Evolutionary conservation across 768 basidiomycete genomes (phyloP), one percentile per base, ranked within the genome.

Genomic region (Phaffia australis): DNA sequence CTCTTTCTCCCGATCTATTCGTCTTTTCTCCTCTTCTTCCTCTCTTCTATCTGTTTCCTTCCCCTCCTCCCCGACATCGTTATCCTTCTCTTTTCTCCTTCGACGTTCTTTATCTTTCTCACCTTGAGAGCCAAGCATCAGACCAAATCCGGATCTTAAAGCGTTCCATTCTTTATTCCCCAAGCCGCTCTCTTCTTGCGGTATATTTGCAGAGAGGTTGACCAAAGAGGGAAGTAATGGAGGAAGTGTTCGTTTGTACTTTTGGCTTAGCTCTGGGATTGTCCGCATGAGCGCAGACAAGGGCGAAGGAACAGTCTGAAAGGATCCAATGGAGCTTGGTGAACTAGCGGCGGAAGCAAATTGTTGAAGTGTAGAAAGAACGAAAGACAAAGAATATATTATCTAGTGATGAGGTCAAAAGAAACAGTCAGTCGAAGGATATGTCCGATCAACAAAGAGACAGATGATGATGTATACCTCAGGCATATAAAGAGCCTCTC

Each of bases 401-500:
- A 51, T 51, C 60, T 61, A 27, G 29, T 8, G 47, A 19, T 18
- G 25, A 16, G 35, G 35, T 42, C 35, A 42, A 5, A 42, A 19
- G 19, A 30, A 35, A 19, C 5, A 19, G 48, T 42, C 15, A 30
- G 47, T 19, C 14, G 60, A 50, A 27, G 25, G 16, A 25, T 29
- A 23, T 47, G 27, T 32, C 30, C 23, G 23, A 49, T n/a, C 32
- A 21, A 49, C 42, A 23, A 4, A 29, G 27, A 50, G 25, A 21
- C 9, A 1, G 49, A 14, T 3, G n/a, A 32, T 23, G 19, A 58
- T n/a, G 35, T 48, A n/a, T 21, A 61, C 60, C 60, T 61, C 60
- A 21, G 60, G 60, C 60, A 61, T 61, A 29, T 32, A 61, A 7
- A 61, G 49, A 27, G 60, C 60, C 27, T 61, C 60, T 1, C 49